Base-by-base conservation (phyloP, 75 land plant genomes). In the Sequoia sempervirens region DNA sequence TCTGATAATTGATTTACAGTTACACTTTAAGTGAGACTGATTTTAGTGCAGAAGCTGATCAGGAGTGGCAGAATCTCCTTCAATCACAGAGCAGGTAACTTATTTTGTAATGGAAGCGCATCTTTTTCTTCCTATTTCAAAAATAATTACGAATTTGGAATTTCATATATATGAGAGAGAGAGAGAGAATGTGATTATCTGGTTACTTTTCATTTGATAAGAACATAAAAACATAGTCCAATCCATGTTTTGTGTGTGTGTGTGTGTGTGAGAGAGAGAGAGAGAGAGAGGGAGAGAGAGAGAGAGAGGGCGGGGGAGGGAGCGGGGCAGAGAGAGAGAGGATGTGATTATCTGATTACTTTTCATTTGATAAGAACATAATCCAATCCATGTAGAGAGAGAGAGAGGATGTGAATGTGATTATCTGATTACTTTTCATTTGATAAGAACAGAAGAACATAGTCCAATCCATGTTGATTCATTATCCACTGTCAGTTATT, bases 21-120 rank as follows among this genome's bases (percentile, higher is more conserved):
- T 82, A 80, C 66, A 74, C 66, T 85, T 82, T 87, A 54, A 61
- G 87, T 85, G 90, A 88, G 41, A 47, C 79, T 46, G 85, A 85
- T 78, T 79, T 75, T 30, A 82, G 46, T 41, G 52, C 85, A 46
- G 85, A 89, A 46, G 84, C 74, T 34, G 78, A 47, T 66, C 84
- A 74, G 70, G 84, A 90, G 79, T 85, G 83, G 66, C 89, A 70
- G 36, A 40, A 83, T 28, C 68, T 73, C 32, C 66, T 86, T n/a
- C 28, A 56, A 50, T 83, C 80, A 82, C 70, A 86, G 41, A 88
- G 81, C 85, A 75, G 84, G 90, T 87, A 85, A 84, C 32, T 38
- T 38, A 23, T 26, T 78, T 40, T 47, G 45, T 23, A n/a, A 12
- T 43, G 45, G 4, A n/a, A 43, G 10, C 52, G 15, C 36, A 26